A percentile compares a stretch with the other conserved stretches of the same genome.
Conservation (phyloP, 192 early-diverging fungal species). For the Coemansia asiatica region DNA sequence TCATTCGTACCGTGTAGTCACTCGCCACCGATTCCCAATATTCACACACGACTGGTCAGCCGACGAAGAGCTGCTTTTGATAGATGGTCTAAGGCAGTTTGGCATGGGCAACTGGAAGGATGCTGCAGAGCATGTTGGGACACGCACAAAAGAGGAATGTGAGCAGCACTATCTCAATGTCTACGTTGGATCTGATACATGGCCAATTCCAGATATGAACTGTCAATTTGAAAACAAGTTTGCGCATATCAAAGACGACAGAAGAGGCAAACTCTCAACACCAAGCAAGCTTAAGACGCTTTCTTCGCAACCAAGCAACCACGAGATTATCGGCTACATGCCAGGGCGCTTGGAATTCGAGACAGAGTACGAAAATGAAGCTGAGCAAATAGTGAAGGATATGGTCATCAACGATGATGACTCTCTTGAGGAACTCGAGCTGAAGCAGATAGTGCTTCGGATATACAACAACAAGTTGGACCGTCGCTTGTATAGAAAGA, state of each 20-base stretch:
- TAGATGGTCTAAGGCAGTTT: constrained; percentile 86
- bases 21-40: constrained; percentile 71
- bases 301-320: constrained; percentile 84
- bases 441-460: constrained; percentile 85
- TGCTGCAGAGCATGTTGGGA: constrained; percentile 89
- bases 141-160: constrained; percentile 84
- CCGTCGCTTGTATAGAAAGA: constrained; percentile 77
- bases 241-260: constrained; percentile 17
- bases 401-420: constrained; percentile 90
- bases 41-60: constrained; percentile 91
- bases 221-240: constrained; percentile 60
- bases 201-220: constrained; percentile 85
- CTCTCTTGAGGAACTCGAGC: constrained; percentile 78
- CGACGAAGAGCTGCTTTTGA: constrained; percentile 92
- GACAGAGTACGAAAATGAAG: constrained; percentile 93
- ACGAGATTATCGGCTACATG: constrained; percentile 98
- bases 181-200: constrained; percentile 71
- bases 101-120: constrained; percentile 98
- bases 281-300: constrained; percentile 61
- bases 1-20: constrained; percentile 89
- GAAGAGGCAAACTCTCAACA: constrained; percentile 19
- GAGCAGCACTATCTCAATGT: constrained; percentile 86
- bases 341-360: constrained; percentile 96
- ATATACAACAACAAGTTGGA: constrained; percentile 91
- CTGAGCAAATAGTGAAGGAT: constrained; percentile 93